phyloP scores from a whole-genome alignment of 1,284 basidiomycete genomes.

The Trametes pubescens region DNA sequence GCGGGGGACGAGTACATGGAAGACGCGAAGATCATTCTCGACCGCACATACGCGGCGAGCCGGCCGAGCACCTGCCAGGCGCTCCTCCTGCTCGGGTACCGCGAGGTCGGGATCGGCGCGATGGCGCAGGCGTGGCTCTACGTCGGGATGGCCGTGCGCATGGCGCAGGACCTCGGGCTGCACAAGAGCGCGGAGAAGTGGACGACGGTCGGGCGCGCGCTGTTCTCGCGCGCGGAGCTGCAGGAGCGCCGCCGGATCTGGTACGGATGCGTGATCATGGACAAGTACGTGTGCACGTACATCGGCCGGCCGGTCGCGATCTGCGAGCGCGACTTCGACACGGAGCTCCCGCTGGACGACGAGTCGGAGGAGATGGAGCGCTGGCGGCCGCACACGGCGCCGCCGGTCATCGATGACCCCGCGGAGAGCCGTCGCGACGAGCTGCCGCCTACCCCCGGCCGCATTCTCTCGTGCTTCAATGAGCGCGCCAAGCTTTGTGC shows the following conservation, averaged over 20 bases:
- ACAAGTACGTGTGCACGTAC: slow-evolving; percentile 83
- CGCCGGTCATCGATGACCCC: slow-evolving; percentile 46
- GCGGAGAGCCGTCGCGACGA: slow-evolving; percentile 37
- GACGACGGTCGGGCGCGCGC: slow-evolving; percentile 66
- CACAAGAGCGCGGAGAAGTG: slow-evolving; percentile 80
- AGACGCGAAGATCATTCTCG: slow-evolving; percentile 74
- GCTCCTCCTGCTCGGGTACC: slow-evolving; percentile 79
- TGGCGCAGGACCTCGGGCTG: slow-evolving; percentile 89
- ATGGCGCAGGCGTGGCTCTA: slow-evolving; percentile 90
- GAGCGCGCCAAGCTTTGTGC: slow-evolving; percentile 75
- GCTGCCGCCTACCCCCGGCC: slow-evolving; percentile 53
- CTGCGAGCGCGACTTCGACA: slow-evolving; percentile 84
- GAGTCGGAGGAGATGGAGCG: slow-evolving; percentile 77
- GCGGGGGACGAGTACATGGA: slow-evolving; percentile 81
- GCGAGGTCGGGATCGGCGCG: slow-evolving; percentile 86
- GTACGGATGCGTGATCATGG: slow-evolving; percentile 84
- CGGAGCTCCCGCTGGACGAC: slow-evolving; percentile 68
- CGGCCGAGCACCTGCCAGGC: slow-evolving; percentile 79
- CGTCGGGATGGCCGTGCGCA: slow-evolving; percentile 79
- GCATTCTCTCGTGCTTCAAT: slow-evolving; percentile 79
- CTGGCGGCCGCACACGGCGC: slow-evolving; percentile 56
- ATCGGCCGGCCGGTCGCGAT: slow-evolving; percentile 84
- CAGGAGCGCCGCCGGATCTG: slow-evolving; percentile 81
- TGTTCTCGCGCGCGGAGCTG: slow-evolving; percentile 74
- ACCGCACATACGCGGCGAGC: slow-evolving; percentile 69